A percentile compares a stretch with the other conserved stretches of the same genome.
These are phyloP conservation scores for Gnetum montanum DNA, from an alignment of 75 land plant species.

Conservation along the genomic window DNA sequence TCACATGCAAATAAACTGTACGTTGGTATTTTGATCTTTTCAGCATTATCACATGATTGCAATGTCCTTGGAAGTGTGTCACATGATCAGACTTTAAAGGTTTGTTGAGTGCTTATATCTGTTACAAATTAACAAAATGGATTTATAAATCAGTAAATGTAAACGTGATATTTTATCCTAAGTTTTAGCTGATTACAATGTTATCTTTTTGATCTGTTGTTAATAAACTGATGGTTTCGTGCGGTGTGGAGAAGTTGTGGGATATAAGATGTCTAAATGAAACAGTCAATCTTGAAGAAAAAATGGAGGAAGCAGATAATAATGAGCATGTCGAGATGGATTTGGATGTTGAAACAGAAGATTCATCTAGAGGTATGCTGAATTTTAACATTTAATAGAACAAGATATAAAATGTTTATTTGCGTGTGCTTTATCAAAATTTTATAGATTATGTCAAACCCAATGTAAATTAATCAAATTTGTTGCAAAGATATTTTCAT, in stretches of 20 bases:
- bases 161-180: conserved; percentile 1
- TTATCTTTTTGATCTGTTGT: not conserved
- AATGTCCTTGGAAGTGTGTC: conserved; percentile 80
- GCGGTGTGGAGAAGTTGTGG: conserved; percentile 36
- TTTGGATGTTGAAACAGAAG: conserved; percentile 12
- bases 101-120: too few species aligned
- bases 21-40: not conserved
- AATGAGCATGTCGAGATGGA: conserved; percentile 29
- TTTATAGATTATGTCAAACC: too few species aligned
- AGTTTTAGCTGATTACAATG: not conserved
- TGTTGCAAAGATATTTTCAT: too few species aligned
- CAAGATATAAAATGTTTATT: too few species aligned
- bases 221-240: not conserved
- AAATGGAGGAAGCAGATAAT: conserved; percentile 6
- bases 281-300: conserved; percentile 7
- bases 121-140: too few species aligned
- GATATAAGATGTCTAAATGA: conserved; percentile 40
- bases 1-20: not conserved
- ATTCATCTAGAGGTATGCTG: conserved; percentile 13
- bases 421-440: too few species aligned
- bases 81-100: conserved; percentile 83
- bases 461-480: too few species aligned
- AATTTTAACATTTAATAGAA: too few species aligned
- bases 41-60: conserved; percentile 77
- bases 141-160: not conserved